phyloP scores from a whole-genome alignment of 2,329 filamentous ascomycete genomes.

The Furcasterigmium furcatum region DNA sequence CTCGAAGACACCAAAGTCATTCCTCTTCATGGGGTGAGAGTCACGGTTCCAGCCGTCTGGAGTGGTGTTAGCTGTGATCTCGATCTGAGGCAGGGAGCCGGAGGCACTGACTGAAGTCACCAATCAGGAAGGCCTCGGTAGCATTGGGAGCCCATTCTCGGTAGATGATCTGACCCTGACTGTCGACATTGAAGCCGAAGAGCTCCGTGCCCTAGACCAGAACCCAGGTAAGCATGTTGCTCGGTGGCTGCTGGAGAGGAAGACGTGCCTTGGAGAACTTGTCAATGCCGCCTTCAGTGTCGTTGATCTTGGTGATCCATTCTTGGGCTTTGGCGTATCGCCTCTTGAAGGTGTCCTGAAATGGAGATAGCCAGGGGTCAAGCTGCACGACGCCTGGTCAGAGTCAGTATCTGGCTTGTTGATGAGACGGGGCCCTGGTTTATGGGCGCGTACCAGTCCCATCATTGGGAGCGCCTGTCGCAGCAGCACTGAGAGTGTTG shows the following conservation, averaged over 20 bases:
- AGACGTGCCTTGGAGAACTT: conserved; percentile 77
- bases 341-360: conserved; percentile 70
- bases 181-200: conserved; percentile 79
- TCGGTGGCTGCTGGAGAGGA: conserved; percentile 3
- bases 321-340: conserved; percentile 77
- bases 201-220: conserved; percentile 70
- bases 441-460: conserved; percentile 69
- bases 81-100: too few species aligned
- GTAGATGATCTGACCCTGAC: conserved; percentile 83
- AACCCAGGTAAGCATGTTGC: conserved; percentile 1
- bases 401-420: conserved; percentile 11
- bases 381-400: conserved; percentile 74
- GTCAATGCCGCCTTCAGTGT: conserved; percentile 83
- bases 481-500: conserved; percentile 40
- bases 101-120: conserved; percentile 77
- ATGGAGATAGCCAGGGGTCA: conserved; percentile 87
- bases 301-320: conserved; percentile 83
- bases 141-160: conserved; percentile 97
- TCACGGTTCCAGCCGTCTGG: conserved; percentile 82
- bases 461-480: conserved; percentile 57
- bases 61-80: background rate
- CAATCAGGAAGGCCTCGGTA: conserved; percentile 77
- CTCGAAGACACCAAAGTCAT: conserved; percentile 83
- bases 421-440: too few species aligned
- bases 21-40: conserved; percentile 83